Evolutionary conservation across 2,329 filamentous ascomycete genomes (phyloP), one percentile per base, ranked within the genome.

Genomic region (Dissoconium aciculare): DNA sequence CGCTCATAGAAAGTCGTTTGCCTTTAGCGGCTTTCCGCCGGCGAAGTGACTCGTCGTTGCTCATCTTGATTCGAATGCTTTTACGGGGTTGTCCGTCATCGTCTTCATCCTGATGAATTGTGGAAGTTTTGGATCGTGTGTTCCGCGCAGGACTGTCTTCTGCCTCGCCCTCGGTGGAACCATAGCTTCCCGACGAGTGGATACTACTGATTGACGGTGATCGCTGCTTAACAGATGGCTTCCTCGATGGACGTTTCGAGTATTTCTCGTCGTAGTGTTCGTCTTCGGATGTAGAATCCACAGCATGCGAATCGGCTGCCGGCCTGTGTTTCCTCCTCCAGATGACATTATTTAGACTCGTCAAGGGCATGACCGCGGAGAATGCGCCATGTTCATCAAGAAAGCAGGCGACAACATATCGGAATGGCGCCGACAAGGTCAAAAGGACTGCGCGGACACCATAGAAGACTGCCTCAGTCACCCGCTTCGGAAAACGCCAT

Each of bases 11-110:
- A 15, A 64, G 49, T 13, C 64, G 62, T 53, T 72, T 77, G 19
- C 19, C 19, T 23, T 23, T 23, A 45, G 67, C 68, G 49, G 76
- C 69, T 53, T 83, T 85, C 35, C 79, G 72, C 52, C 81, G 74
- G 40, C 75, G 67, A 34, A 78, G 59, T 24, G 71, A 69, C 35
- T 84, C 81, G 45, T 93, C 81, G 39, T 76, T 81, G 53, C 87
- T 75, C 10, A 93, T 65, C 57, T 89, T 92, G 47, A 95, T 93
- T 23, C 84, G 73, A 41, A 93, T 93, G 2, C 84, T 92, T 34
- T 83, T 70, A 47, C 80, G 71, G 3, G 78, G 75, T 11, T 68
- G 65, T 38, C 68, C 68, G 41, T 84, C 78, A 11, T 46, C 42
- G 27, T 30, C 34, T 26, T 37, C 35, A 40, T 83, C 77, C 16